These are phyloP conservation scores for Picea glauca DNA, from an alignment of 75 land plant genomes.

Conservation along the genomic window DNA sequence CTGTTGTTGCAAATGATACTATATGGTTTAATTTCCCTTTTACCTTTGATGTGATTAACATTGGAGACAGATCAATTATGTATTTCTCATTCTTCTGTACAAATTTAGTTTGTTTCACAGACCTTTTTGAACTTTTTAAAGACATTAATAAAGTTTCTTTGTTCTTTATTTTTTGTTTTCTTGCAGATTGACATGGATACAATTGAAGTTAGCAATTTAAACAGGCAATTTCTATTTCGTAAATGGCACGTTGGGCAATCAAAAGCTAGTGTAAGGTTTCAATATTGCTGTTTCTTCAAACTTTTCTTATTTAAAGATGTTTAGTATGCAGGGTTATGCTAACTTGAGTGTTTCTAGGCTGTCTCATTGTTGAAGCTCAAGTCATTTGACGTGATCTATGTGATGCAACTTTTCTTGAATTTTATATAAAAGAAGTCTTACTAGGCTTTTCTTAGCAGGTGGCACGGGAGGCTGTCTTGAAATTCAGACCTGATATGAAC, in stretches of 20 bases:
- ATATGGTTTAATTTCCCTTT: too few relatives aligned
- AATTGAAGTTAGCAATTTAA: conserved; percentile 98
- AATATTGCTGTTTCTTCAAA: neutral
- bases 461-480: conserved; percentile 94
- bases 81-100: too few relatives aligned
- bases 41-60: too few relatives aligned
- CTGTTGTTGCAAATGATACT: too few relatives aligned
- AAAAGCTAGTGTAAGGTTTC: conserved; percentile 75
- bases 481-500: conserved; percentile 81
- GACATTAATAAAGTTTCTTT: too few relatives aligned
- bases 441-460: conserved; percentile 45
- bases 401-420: neutral
- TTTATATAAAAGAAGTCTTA: neutral
- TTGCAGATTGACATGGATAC: conserved; percentile 99
- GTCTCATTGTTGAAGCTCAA: neutral
- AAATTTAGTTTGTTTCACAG: too few relatives aligned
- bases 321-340: neutral
- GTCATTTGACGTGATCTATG: neutral
- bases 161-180: neutral
- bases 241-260: conserved; percentile 93
- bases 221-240: conserved; percentile 94
- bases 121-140: too few relatives aligned
- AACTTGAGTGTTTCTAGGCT: neutral
- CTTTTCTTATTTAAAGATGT: neutral
- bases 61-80: too few relatives aligned